Percentiles rank a stretch among this genome's conserved stretches.
phyloP scores from a whole-genome alignment of 192 early-diverging fungal species.

The Backusella circina region DNA sequence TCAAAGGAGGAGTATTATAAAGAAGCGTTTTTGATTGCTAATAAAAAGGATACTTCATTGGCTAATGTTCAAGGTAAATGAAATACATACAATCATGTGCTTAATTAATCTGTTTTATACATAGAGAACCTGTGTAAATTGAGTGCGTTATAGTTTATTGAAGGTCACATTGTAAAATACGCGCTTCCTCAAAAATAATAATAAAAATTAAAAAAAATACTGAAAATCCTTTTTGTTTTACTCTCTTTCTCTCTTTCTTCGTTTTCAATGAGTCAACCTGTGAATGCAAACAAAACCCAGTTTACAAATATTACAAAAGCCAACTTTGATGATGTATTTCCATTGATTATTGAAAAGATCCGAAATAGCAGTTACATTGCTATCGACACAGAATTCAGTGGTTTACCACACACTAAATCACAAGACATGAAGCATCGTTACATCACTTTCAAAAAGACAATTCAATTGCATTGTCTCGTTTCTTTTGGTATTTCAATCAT shows the following conservation, averaged over 20 bases:
- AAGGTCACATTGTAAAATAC: background rate
- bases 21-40: conserved; percentile 51
- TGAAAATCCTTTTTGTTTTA: background rate
- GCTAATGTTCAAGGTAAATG: conserved; percentile 53
- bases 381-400: conserved; percentile 91
- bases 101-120: too few species aligned
- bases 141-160: background rate
- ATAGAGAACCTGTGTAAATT: background rate
- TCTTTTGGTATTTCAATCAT: conserved; percentile 82
- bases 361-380: conserved; percentile 70
- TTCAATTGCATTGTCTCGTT: conserved; percentile 72
- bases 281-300: background rate
- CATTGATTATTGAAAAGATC: conserved; percentile 41
- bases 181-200: background rate
- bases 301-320: conserved; percentile 69
- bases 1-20: conserved; percentile 30
- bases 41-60: conserved; percentile 50
- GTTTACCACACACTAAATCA: conserved; percentile 50
- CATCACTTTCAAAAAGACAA: conserved; percentile 64
- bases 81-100: too few species aligned
- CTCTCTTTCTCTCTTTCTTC: background rate
- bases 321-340: conserved; percentile 49
- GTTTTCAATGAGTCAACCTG: background rate
- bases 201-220: background rate
- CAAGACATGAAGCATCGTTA: conserved; percentile 85